Evolutionary conservation across 345 rosid species (phyloP).

Genomic region (Moricandia moricandioides): DNA sequence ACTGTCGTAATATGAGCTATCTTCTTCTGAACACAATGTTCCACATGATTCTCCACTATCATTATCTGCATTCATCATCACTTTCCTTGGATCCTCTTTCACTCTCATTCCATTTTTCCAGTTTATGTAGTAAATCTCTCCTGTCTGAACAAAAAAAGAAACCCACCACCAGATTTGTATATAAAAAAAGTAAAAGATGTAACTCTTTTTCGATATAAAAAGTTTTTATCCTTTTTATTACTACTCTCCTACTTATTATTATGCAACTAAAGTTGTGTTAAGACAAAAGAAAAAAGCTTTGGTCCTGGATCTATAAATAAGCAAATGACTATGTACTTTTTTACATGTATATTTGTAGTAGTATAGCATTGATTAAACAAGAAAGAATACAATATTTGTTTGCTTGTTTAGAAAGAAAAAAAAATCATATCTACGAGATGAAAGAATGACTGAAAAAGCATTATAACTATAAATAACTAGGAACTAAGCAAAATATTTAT

Average conservation of each 20-base stretch:
- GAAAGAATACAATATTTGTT: background rate
- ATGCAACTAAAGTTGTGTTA: background rate
- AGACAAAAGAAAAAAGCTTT: constrained; percentile 22
- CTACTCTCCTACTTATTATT: too few species aligned
- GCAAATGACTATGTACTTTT: constrained; percentile 32
- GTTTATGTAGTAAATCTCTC: constrained; percentile 89
- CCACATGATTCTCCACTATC: constrained; percentile 42
- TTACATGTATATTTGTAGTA: constrained; percentile 5
- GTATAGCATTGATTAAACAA: constrained; percentile 16
- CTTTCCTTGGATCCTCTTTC: constrained; percentile 70
- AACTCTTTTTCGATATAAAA: constrained; percentile 6
- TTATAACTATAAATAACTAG: background rate
- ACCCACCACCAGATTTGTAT: constrained; percentile 1
- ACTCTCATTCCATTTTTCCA: constrained; percentile 90
- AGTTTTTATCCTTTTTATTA: background rate
- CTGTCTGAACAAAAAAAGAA: constrained; percentile 49
- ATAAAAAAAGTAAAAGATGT: background rate
- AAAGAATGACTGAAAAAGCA: background rate
- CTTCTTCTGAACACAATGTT: constrained; percentile 51
- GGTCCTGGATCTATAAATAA: constrained; percentile 34
- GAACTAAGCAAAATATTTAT: constrained; percentile 13
- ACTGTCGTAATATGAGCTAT: constrained; percentile 61
- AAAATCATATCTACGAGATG: background rate
- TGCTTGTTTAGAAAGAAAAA: background rate
- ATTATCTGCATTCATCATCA: constrained; percentile 34